A percentile compares a stretch with the other conserved stretches of the same genome.
These are phyloP conservation scores for Daedaleopsis sinensis DNA, from an alignment of 768 basidiomycete species.

Conservation along the genomic window DNA sequence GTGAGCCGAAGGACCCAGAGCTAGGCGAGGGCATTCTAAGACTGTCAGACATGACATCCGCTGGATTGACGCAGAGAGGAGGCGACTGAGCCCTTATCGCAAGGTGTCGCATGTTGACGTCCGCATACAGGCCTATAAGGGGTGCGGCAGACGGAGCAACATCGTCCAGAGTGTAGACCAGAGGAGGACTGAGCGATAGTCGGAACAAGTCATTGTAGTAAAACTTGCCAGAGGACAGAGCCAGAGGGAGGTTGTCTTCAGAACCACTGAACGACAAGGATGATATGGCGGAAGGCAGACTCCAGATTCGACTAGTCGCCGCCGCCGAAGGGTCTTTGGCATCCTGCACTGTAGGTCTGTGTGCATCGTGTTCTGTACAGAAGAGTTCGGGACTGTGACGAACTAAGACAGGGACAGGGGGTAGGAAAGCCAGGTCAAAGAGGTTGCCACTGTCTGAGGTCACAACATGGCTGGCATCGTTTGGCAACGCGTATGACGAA, in stretches of 20 bases:
- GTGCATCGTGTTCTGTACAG: background rate
- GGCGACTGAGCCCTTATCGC: conserved; percentile 22
- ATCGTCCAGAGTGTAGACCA: background rate
- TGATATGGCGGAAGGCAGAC: background rate
- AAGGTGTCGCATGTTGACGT: conserved; percentile 39
- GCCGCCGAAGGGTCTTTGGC: too few relatives aligned
- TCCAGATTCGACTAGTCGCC: background rate
- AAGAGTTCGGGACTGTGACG: background rate
- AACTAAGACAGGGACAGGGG: background rate
- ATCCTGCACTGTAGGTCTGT: background rate
- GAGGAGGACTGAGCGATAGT: conserved; percentile 3
- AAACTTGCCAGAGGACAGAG: background rate
- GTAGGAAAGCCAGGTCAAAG: background rate
- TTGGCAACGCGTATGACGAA: background rate
- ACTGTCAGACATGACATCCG: conserved; percentile 35
- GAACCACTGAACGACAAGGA: background rate
- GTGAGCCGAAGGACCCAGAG: background rate
- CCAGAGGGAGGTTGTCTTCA: background rate
- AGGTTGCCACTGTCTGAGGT: background rate
- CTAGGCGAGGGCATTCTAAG: background rate
- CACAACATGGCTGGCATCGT: conserved; percentile 10
- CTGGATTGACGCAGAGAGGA: conserved; percentile 41
- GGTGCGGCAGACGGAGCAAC: conserved; percentile 12
- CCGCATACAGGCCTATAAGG: conserved; percentile 30
- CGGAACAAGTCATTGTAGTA: conserved; percentile 1